Evolutionary conservation across 1,139 yeast species (phyloP).

Genomic region (Hyphopichia pseudoburtonii): DNA sequence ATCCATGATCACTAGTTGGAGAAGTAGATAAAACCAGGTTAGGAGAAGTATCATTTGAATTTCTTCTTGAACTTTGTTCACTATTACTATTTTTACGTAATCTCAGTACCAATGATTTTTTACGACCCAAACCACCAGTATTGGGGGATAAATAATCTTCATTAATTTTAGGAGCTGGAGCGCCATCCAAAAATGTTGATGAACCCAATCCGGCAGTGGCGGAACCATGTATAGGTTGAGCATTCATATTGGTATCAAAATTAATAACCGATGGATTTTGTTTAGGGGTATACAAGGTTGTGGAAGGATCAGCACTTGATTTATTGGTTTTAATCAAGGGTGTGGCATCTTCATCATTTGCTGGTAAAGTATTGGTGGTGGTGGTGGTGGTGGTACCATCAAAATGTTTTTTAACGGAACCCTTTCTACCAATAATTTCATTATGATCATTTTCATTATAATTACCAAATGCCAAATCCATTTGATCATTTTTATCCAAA

Average conservation of each 20-base stretch:
- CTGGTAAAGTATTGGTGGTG: conserved; percentile 6
- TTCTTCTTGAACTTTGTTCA: conserved; percentile 33
- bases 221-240: conserved; percentile 80
- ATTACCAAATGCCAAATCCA: conserved; percentile 64
- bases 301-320: conserved; percentile 15
- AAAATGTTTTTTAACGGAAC: conserved; percentile 17
- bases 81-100: conserved; percentile 48
- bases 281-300: conserved; percentile 37
- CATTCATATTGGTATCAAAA: conserved; percentile 69
- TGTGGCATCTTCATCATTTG: conserved; percentile 6
- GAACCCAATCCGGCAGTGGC: conserved; percentile 87
- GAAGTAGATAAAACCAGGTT: conserved; percentile 1
- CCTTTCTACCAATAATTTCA: conserved; percentile 34
- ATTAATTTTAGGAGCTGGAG: conserved; percentile 72
- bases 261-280: conserved; percentile 55
- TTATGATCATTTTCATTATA: conserved; percentile 35
- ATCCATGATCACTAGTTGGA: conserved; percentile 3
- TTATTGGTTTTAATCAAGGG: conserved; percentile 14
- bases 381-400: conserved; percentile 3
- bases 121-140: conserved; percentile 55
- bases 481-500: conserved; percentile 51
- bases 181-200: conserved; percentile 91
- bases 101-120: conserved; percentile 74
- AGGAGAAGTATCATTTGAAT: conserved; percentile 34
- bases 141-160: conserved; percentile 27